Percentiles rank a stretch among this genome's conserved stretches.
These are phyloP conservation scores for Trichoderma cornu-damae DNA, from an alignment of 2,329 filamentous ascomycete species.

Conservation along the genomic window DNA sequence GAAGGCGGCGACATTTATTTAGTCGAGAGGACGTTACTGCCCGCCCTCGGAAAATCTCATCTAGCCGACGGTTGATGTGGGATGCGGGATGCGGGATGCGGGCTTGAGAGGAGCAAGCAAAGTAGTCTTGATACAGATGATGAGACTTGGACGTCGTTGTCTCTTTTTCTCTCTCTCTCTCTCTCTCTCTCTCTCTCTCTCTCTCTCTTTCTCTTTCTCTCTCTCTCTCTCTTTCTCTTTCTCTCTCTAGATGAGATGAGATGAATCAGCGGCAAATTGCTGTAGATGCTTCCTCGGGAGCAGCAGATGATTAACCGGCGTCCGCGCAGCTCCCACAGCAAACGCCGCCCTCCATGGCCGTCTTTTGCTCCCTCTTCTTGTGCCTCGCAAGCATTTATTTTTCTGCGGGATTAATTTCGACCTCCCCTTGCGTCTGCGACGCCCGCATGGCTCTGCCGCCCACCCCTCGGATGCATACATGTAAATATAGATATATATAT, in stretches of 20 bases:
- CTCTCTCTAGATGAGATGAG: too few species aligned
- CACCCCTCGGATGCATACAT: background rate
- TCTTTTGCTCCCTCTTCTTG: background rate
- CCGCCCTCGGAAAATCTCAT: background rate
- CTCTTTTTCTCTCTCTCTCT: too few species aligned
- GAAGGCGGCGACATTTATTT: slow-evolving; percentile 4
- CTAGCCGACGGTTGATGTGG: background rate
- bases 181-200: background rate
- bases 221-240: too few species aligned
- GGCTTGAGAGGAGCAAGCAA: background rate
- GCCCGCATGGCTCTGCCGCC: background rate
- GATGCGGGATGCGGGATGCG: background rate
- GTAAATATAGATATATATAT: too few species aligned
- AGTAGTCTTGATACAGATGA: background rate
- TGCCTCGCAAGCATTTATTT: background rate
- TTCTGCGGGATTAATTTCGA: background rate
- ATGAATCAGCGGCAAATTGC: too few species aligned
- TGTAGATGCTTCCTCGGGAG: too few species aligned
- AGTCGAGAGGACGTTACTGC: background rate
- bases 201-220: background rate
- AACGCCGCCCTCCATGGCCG: too few species aligned
- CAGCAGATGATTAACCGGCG: too few species aligned
- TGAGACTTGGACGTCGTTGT: too few species aligned
- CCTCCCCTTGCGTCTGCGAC: background rate
- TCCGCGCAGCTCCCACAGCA: too few species aligned